Conservation (phyloP, 2,329 filamentous ascomycete species). For the Periconia sp. region DNA sequence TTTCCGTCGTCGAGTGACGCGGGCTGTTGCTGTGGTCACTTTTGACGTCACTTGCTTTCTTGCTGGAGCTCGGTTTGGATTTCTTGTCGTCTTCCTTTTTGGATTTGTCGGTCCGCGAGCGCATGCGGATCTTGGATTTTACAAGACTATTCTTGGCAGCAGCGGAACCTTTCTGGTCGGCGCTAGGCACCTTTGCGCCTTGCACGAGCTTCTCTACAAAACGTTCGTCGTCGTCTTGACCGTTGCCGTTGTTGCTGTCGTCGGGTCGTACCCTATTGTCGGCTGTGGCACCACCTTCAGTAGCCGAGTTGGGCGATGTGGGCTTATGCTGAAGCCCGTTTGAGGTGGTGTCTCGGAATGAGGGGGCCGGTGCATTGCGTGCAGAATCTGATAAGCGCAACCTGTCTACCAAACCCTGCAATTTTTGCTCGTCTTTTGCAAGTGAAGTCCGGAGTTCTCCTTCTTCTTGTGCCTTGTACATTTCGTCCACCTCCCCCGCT, state of each 20-base stretch:
- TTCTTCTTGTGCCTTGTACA: too few relatives aligned
- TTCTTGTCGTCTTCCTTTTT: constrained; percentile 27
- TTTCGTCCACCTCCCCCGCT: too few relatives aligned
- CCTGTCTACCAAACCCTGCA: constrained; percentile 25
- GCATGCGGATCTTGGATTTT: constrained; percentile 41
- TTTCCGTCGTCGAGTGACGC: constrained; percentile 9
- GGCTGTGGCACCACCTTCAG: constrained; percentile 20
- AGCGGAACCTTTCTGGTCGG: constrained; percentile 12
- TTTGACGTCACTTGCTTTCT: constrained; percentile 7
- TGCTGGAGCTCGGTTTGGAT: constrained; percentile 13
- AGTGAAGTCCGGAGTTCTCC: constrained; percentile 5
- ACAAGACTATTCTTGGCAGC: constrained; percentile 27
- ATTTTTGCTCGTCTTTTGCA: constrained; percentile 17
- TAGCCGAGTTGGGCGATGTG: constrained; percentile 22
- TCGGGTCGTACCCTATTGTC: constrained; percentile 11
- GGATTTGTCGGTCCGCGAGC: constrained; percentile 28
- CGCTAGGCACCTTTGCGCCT: constrained; percentile 21
- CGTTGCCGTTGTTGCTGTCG: not conserved
- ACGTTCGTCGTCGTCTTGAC: constrained; percentile 26
- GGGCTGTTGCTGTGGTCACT: constrained; percentile 4
- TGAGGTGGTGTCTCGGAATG: constrained; percentile 7
- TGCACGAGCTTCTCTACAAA: constrained; percentile 29
- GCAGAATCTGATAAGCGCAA: constrained; percentile 19
- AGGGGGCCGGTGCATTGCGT: constrained; percentile 1
- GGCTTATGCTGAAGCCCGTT: constrained; percentile 23